Conservation (phyloP, 257 asterid genomes). For the Leonotis leonurus region DNA sequence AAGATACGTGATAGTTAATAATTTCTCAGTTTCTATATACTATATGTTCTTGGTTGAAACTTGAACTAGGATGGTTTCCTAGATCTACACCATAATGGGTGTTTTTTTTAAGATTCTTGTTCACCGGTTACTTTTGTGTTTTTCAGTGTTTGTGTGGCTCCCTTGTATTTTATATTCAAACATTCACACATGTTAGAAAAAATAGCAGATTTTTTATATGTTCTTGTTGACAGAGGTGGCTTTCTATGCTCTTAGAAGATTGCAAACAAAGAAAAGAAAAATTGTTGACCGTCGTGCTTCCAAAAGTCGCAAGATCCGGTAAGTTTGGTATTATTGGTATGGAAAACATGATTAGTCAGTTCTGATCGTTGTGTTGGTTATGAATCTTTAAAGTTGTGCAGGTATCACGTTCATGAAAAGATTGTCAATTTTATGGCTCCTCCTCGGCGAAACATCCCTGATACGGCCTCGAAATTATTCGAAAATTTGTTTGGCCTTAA, state of each 20-base stretch:
- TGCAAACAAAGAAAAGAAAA: conserved; percentile 84
- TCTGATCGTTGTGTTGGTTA: not conserved
- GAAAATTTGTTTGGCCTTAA: conserved; percentile 62
- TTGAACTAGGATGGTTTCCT: no score
- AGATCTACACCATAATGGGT: no score
- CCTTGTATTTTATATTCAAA: no score
- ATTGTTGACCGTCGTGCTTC: conserved; percentile 90
- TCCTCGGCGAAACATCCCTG: conserved; percentile 46
- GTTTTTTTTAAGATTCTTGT: no score
- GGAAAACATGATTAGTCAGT: not conserved
- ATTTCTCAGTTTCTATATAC: no score
- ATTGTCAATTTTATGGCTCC: conserved; percentile 90
- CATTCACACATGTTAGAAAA: no score
- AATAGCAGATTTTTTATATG: not conserved
- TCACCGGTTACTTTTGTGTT: no score
- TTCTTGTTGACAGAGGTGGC: conserved; percentile 58
- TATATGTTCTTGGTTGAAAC: no score
- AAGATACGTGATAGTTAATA: not conserved
- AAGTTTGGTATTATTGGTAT: conserved; percentile 12
- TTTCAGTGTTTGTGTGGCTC: no score
- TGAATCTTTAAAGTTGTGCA: conserved; percentile 24
- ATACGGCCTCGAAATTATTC: conserved; percentile 51
- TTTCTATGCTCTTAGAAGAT: conserved; percentile 64
- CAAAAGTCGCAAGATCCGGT: conserved; percentile 92
- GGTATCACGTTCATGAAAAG: conserved; percentile 88